These are phyloP conservation scores for Saccharomycopsis fermentans DNA, from an alignment of 805 yeast genomes.

Conservation along the genomic window DNA sequence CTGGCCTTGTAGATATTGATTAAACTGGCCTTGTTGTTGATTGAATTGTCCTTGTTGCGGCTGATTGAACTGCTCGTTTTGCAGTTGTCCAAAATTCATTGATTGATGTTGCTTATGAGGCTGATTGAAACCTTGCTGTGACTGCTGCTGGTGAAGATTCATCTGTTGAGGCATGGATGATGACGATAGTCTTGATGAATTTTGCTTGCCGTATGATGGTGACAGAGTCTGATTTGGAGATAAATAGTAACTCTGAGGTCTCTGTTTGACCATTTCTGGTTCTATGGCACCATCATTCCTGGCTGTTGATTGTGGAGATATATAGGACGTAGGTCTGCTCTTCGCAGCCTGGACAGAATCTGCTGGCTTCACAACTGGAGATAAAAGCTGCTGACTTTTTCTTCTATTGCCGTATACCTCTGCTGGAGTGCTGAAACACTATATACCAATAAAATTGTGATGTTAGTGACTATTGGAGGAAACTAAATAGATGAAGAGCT, in stretches of 20 bases:
- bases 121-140: no score
- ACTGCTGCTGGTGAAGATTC: neutral
- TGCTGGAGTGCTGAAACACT: slow-evolving; percentile 11
- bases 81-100: no score
- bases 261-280: neutral
- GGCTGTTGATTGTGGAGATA: neutral
- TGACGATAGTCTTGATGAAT: neutral
- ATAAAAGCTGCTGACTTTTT: slow-evolving; percentile 2
- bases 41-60: no score
- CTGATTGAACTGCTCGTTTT: no score
- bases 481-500: no score
- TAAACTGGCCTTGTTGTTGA: neutral
- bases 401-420: slow-evolving; percentile 6
- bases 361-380: neutral
- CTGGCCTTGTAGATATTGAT: neutral
- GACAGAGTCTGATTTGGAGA: neutral
- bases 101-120: no score
- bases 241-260: neutral
- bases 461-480: no score
- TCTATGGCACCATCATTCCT: neutral
- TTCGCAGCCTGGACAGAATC: neutral
- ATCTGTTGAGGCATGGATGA: neutral
- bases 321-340: neutral
- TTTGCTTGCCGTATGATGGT: neutral
- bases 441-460: neutral